Conservation (phyloP, 495 filamentous ascomycete species). For the Aspergillus sclerotiicarbonarius region DNA sequence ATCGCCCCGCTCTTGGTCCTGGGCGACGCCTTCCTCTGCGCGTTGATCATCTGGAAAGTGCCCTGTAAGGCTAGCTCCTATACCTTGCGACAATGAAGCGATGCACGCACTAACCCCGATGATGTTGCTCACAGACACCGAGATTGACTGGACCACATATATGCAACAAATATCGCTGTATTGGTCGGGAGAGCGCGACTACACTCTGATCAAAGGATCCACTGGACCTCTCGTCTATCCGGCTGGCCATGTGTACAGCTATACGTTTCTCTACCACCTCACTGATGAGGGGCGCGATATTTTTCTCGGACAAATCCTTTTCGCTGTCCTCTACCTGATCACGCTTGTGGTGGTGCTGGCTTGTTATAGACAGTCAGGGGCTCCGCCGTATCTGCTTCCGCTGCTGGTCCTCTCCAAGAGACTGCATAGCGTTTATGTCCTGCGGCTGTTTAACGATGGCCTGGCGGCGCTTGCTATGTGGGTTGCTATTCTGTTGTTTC, state of each 20-base stretch:
- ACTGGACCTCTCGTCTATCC: slow-evolving; percentile 95
- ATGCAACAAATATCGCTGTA: slow-evolving; percentile 89
- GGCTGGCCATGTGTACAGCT: slow-evolving; percentile 89
- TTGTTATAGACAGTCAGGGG: slow-evolving; percentile 76
- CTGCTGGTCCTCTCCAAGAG: slow-evolving; percentile 87
- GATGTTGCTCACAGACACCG: slow-evolving; percentile 66
- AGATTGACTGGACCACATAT: slow-evolving; percentile 97
- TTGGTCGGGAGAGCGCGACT: slow-evolving; percentile 81
- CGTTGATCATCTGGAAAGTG: slow-evolving; percentile 76
- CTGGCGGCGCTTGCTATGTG: slow-evolving; percentile 81
- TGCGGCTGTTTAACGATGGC: slow-evolving; percentile 94
- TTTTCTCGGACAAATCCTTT: slow-evolving; percentile 73
- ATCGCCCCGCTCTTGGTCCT: slow-evolving; percentile 65
- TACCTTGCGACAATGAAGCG: slow-evolving; percentile 6
- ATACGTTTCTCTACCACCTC: slow-evolving; percentile 71
- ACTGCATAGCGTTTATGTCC: slow-evolving; percentile 86
- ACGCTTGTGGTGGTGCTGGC: slow-evolving; percentile 73
- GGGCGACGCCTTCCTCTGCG: slow-evolving; percentile 71
- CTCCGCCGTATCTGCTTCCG: slow-evolving; percentile 84
- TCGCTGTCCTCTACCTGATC: slow-evolving; percentile 71
- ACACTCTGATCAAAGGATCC: slow-evolving; percentile 77
- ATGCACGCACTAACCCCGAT: slow-evolving; percentile 9
- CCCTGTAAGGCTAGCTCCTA: slow-evolving; percentile 62
- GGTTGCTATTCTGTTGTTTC: slow-evolving; percentile 72
- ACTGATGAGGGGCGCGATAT: slow-evolving; percentile 79